Percentiles rank a stretch among this genome's conserved stretches.
These are phyloP conservation scores for Verticillium longisporum DNA, from an alignment of 2,329 filamentous ascomycete genomes.

Conservation along the genomic window DNA sequence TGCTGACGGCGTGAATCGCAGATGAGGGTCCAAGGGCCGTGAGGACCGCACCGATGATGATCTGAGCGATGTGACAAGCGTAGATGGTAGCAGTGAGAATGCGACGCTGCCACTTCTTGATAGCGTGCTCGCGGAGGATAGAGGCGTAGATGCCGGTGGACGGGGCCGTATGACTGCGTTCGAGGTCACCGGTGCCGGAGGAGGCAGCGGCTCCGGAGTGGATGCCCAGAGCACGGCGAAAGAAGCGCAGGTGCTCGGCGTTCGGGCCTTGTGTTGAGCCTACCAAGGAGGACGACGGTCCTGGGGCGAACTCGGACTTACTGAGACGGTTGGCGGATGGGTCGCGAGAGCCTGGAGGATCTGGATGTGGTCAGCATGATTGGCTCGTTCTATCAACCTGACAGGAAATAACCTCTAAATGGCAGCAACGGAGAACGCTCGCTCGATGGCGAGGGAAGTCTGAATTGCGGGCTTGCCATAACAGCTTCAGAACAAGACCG, in stretches of 20 bases:
- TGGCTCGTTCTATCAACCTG: not conserved
- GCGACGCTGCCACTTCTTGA: conserved; percentile 23
- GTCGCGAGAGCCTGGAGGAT: not conserved
- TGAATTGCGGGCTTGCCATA: not conserved
- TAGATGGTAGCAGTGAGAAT: conserved; percentile 31
- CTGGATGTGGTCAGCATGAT: not conserved
- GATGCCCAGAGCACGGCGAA: conserved; percentile 36
- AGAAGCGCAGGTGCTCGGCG: conserved; percentile 33
- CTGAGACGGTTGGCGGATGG: not conserved
- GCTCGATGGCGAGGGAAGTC: not conserved
- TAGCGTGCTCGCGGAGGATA: conserved; percentile 24
- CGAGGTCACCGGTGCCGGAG: conserved; percentile 19
- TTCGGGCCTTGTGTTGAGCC: conserved; percentile 12
- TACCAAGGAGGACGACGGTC: not conserved
- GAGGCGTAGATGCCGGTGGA: conserved; percentile 34
- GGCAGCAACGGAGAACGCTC: not conserved
- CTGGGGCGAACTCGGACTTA: not conserved
- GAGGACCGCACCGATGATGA: conserved; percentile 39
- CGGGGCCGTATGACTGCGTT: conserved; percentile 22
- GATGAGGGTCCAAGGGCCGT: conserved; percentile 37
- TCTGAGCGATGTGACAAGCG: conserved; percentile 33
- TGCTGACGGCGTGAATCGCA: conserved; percentile 39
- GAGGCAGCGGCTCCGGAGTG: conserved; percentile 18
- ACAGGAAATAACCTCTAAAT: not conserved
- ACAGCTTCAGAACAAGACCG: not conserved